Base-by-base conservation (phyloP, 345 rosid species). In the Alliaria petiolata region DNA sequence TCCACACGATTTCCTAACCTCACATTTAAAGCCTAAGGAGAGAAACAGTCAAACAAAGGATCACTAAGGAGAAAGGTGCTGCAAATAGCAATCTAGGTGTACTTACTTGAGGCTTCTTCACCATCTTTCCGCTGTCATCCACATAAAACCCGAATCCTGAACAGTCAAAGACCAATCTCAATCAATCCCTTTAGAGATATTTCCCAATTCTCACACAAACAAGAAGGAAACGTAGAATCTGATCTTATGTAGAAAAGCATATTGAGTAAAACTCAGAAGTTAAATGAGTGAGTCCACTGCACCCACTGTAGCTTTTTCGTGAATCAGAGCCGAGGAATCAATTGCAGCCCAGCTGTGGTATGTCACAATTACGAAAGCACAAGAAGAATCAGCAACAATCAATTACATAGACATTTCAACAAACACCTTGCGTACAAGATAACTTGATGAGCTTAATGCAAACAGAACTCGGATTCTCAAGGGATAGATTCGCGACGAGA, bases 101-200 rank as follows among this genome's bases (percentile, higher is more conserved):
- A 80, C 88, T 42, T 68, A 92, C 96, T 76, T 92, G 96, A 78
- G 93, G 93, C 59, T 87, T 92, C 87, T 92, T 92, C 67, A 85
- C 38, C 86, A 92, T 81, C 75, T 75, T 80, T 55, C 93, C 93
- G 12, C 80, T 64, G 33, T 81, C 87, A 72, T 87, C 91, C 60
- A 92, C 84, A 36, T 76, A 86, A 79, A 92, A 91, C 12, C 97
- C 97, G 74, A 89, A 92, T 74, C 98, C 96, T 91, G 84, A 39
- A 36, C 30, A 70, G 26, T 70, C 50, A 59, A 50, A 50, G 43
- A 49, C 6, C 16, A 44, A 47, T 34, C 9, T 25, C 47, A 46
- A 39, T 13, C 61, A 52, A 53, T 30, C 26, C 13, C 17, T 63
- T 19, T 6, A 47, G 2, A 8, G 4, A 43, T 30, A 40, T n/a